A percentile compares a stretch with the other conserved stretches of the same genome.
These are phyloP conservation scores for Cutaneotrichosporon daszewskae DNA, from an alignment of 1,284 basidiomycete genomes.

Conservation along the genomic window DNA sequence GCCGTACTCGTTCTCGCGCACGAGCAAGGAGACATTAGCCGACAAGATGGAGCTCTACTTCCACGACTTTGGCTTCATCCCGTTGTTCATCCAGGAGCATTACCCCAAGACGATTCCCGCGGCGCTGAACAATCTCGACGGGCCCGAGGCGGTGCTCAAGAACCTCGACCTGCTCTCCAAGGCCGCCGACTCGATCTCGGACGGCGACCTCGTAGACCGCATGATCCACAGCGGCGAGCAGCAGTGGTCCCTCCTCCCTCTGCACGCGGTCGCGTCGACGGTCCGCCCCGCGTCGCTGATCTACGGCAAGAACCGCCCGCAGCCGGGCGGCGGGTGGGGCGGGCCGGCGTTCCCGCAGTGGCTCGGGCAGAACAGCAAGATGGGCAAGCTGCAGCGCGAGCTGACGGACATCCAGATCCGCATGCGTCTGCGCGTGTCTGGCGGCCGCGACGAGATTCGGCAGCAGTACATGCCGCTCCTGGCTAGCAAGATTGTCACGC, in stretches of 20 bases:
- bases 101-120: conserved; percentile 78
- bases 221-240: conserved; percentile 96
- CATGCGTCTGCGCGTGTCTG: conserved; percentile 89
- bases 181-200: conserved; percentile 86
- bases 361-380: conserved; percentile 96
- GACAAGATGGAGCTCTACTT: conserved; percentile 97
- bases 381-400: conserved; percentile 70
- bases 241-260: conserved; percentile 91
- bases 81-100: conserved; percentile 95
- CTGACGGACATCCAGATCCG: conserved; percentile 87
- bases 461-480: conserved; percentile 85
- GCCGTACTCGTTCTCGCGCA: conserved; percentile 81
- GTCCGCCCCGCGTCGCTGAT: conserved; percentile 76
- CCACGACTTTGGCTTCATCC: conserved; percentile 89
- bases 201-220: conserved; percentile 88
- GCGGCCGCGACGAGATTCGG: conserved; percentile 79
- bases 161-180: conserved; percentile 76
- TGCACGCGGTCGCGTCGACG: conserved; percentile 85
- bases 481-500: conserved; percentile 70
- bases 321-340: conserved; percentile 54
- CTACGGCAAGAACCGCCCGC: conserved; percentile 56
- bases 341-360: conserved; percentile 80
- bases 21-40: conserved; percentile 69
- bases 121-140: conserved; percentile 54
- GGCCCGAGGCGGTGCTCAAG: conserved; percentile 62